Conservation (phyloP, 805 yeast genomes). For the Schizosaccharomyces octosporus region DNA sequence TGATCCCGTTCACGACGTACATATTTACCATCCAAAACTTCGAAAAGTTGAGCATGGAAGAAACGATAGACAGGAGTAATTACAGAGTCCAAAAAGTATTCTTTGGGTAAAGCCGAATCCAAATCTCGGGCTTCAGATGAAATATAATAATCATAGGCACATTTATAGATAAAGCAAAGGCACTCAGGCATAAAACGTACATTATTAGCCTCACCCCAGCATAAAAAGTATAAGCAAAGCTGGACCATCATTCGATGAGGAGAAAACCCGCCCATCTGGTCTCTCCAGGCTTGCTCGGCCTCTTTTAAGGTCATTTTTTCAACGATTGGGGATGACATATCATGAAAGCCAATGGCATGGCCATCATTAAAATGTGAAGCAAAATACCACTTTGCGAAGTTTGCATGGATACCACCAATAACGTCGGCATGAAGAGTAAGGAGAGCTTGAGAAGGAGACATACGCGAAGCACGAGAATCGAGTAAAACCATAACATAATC, state of each 20-base stretch:
- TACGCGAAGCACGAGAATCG: constrained; percentile 69
- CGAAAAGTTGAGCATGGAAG: constrained; percentile 44
- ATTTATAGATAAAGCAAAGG: constrained; percentile 81
- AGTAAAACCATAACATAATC: constrained; percentile 59
- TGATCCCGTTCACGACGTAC: constrained; percentile 48
- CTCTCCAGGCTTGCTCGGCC: constrained; percentile 64
- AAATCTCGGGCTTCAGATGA: constrained; percentile 78
- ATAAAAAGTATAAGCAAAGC: constrained; percentile 33
- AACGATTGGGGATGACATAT: not conserved
- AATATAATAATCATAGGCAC: constrained; percentile 69
- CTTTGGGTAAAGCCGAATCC: constrained; percentile 23
- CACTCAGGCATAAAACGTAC: constrained; percentile 82
- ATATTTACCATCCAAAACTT: constrained; percentile 27
- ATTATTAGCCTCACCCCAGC: constrained; percentile 65
- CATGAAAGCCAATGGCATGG: constrained; percentile 29
- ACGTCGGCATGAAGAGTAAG: constrained; percentile 65
- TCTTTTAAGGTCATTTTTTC: constrained; percentile 30
- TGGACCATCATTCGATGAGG: constrained; percentile 38
- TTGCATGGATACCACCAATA: constrained; percentile 73
- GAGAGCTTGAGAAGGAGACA: constrained; percentile 46
- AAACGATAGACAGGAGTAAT: constrained; percentile 68
- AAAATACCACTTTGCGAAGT: constrained; percentile 79
- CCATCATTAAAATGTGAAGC: constrained; percentile 63
- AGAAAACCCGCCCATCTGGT: constrained; percentile 29
- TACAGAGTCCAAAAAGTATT: constrained; percentile 68